phyloP scores from a whole-genome alignment of 2,329 filamentous ascomycete species.

The Hymenoscyphus fructigenus region DNA sequence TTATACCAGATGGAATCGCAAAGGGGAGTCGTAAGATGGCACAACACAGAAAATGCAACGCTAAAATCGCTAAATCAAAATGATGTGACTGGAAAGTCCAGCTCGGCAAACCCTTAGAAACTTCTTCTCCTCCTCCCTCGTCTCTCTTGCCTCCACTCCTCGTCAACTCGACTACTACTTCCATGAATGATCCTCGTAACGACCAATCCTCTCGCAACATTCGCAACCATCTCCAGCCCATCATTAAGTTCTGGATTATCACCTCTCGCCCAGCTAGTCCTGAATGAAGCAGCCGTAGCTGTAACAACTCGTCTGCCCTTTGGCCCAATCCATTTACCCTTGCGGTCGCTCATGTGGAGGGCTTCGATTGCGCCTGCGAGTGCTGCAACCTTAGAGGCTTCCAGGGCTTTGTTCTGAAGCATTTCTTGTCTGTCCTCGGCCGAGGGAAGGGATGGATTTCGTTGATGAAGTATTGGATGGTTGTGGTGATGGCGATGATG shows the following conservation, averaged over 20 bases:
- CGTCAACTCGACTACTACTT: not conserved
- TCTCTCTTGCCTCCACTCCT: slow-evolving; percentile 3
- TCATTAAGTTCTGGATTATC: slow-evolving; percentile 2
- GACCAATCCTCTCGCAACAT: slow-evolving; percentile 9
- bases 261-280: slow-evolving; percentile 11
- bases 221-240: slow-evolving; percentile 8
- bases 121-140: slow-evolving; percentile 3
- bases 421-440: slow-evolving; percentile 21
- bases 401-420: slow-evolving; percentile 18
- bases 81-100: not conserved
- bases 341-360: slow-evolving; percentile 42
- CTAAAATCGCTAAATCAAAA: too few species aligned
- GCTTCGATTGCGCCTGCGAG: slow-evolving; percentile 41
- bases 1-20: not conserved
- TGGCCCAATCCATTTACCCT: slow-evolving; percentile 40
- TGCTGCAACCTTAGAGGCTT: slow-evolving; percentile 30
- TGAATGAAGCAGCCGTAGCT: slow-evolving; percentile 17
- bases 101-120: not conserved
- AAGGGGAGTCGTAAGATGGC: not conserved
- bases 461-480: not conserved
- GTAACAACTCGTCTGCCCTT: slow-evolving; percentile 24
- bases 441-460: slow-evolving; percentile 15
- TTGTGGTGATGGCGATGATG: not conserved
- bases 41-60: not conserved
- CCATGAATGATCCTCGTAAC: slow-evolving; percentile 13